A percentile compares a stretch with the other conserved stretches of the same genome.
phyloP scores from a whole-genome alignment of 2,329 filamentous ascomycete species.

The Blumeria hordei region DNA sequence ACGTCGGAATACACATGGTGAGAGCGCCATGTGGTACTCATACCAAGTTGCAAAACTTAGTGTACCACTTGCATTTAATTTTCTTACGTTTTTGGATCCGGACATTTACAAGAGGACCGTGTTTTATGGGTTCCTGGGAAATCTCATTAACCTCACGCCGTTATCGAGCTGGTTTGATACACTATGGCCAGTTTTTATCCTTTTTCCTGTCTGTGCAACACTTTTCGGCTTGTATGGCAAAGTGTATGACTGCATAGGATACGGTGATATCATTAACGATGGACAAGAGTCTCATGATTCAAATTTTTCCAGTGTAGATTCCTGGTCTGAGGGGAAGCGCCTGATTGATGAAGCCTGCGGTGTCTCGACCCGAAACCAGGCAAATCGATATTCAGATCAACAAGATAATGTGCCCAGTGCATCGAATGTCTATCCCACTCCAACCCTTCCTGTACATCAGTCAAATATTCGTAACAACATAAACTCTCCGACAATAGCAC shows the following conservation, averaged over 20 bases:
- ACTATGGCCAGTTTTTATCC: constrained; percentile 69
- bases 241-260: constrained; percentile 49
- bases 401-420: constrained; percentile 10
- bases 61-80: constrained; percentile 87
- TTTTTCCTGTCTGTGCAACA: constrained; percentile 65
- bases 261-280: constrained; percentile 54
- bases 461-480: not conserved
- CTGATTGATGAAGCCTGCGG: constrained; percentile 72
- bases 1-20: constrained; percentile 70
- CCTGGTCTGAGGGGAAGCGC: constrained; percentile 77
- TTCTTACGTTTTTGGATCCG: constrained; percentile 64
- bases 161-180: constrained; percentile 67
- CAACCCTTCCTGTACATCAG: constrained; percentile 2
- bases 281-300: constrained; percentile 41
- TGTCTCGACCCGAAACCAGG: constrained; percentile 27
- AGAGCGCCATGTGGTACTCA: constrained; percentile 89
- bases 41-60: constrained; percentile 80
- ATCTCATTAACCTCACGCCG: constrained; percentile 59
- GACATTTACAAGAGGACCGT: constrained; percentile 51
- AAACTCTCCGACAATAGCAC: not conserved
- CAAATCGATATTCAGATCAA: constrained; percentile 11
- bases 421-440: constrained; percentile 10
- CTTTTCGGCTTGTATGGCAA: constrained; percentile 76
- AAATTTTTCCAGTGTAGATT: constrained; percentile 47
- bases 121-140: constrained; percentile 72